phyloP scores from a whole-genome alignment of 495 filamentous ascomycete genomes.

The Neurospora sp. region DNA sequence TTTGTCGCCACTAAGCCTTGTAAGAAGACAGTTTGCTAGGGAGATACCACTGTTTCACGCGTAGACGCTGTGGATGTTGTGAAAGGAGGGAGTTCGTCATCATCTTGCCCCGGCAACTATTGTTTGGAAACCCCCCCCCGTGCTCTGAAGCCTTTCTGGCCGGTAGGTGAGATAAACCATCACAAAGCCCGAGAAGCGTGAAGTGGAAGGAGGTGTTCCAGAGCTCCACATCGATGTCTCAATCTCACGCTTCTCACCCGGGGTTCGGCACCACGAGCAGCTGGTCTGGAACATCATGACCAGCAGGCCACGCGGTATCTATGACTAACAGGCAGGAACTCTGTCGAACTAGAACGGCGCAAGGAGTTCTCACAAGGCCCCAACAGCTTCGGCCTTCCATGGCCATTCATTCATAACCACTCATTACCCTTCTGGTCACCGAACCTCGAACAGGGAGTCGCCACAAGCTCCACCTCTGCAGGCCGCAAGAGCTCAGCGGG shows the following conservation, averaged over 20 bases:
- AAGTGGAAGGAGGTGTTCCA: background rate
- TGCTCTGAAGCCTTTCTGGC: no score
- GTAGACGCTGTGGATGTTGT: no score
- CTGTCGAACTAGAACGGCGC: background rate
- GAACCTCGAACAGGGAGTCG: background rate
- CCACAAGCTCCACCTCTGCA: background rate
- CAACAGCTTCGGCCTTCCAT: background rate
- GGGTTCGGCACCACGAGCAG: background rate
- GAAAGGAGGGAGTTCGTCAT: no score
- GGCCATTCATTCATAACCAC: background rate
- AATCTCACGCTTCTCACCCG: background rate
- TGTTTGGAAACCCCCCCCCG: no score
- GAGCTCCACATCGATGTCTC: background rate
- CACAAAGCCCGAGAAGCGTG: background rate
- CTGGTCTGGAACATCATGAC: background rate
- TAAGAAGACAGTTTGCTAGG: background rate
- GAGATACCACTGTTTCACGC: no score
- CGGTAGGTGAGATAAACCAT: background rate
- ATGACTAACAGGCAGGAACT: background rate
- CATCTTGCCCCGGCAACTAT: no score
- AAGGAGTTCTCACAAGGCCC: background rate
- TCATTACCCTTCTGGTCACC: background rate
- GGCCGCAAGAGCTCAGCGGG: background rate
- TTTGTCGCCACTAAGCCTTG: background rate
- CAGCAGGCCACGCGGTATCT: background rate